phyloP scores from a whole-genome alignment of 495 filamentous ascomycete genomes.

The Trichoderma orchidacearum region DNA sequence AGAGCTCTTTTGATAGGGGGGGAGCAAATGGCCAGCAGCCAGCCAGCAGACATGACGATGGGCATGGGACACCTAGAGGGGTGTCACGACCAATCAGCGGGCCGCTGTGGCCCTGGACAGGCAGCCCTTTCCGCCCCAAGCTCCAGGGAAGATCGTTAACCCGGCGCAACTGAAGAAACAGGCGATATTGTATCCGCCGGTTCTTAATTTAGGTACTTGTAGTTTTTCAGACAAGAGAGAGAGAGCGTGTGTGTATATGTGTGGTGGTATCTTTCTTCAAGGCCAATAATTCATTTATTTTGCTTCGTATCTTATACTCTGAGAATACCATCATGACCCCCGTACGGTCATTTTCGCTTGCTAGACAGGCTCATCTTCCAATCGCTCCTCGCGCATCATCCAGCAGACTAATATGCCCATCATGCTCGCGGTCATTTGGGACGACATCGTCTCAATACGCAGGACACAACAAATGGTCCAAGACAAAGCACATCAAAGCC shows the following conservation, averaged over 20 bases:
- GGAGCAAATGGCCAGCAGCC: background rate
- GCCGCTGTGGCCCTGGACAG: background rate
- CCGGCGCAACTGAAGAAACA: background rate
- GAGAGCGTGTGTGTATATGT: too few relatives aligned
- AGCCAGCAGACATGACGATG: background rate
- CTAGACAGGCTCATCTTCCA: background rate
- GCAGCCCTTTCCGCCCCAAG: background rate
- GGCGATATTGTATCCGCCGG: background rate
- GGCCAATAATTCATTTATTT: too few relatives aligned
- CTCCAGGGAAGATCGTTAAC: background rate
- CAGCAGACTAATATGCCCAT: conserved; percentile 18
- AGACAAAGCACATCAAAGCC: conserved; percentile 89
- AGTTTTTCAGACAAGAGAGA: too few relatives aligned
- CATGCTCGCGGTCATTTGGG: conserved; percentile 38
- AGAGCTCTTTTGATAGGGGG: background rate
- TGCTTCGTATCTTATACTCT: background rate
- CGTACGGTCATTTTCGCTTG: background rate
- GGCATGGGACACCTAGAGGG: background rate
- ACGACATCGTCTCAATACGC: conserved; percentile 35
- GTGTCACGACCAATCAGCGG: background rate
- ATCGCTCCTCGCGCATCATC: background rate
- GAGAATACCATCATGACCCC: background rate
- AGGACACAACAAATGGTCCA: conserved; percentile 87
- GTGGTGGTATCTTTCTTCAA: too few relatives aligned
- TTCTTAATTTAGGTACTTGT: too few relatives aligned